phyloP scores from a whole-genome alignment of 2,329 filamentous ascomycete species.

The Arthrobotrys entomopaga region DNA sequence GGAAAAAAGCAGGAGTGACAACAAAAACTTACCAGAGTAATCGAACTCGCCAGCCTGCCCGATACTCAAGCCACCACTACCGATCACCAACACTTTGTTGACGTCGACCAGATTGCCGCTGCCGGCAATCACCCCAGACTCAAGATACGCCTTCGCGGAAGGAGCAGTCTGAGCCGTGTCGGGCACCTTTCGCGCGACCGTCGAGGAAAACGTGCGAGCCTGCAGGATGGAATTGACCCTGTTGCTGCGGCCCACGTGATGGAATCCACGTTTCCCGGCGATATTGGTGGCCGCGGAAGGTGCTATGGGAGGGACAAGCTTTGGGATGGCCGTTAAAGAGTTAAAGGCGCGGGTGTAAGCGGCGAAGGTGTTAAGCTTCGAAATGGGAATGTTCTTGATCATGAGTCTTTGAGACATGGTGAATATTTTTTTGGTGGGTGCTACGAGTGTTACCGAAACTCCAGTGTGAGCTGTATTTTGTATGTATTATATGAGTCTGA shows the following conservation, averaged over 20 bases:
- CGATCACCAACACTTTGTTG: constrained; percentile 97
- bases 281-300: constrained; percentile 52
- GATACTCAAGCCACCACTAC: constrained; percentile 93
- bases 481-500: neutral
- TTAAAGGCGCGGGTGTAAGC: constrained; percentile 53
- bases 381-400: constrained; percentile 49
- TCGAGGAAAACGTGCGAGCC: constrained; percentile 55
- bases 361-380: constrained; percentile 56
- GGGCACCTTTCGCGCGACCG: constrained; percentile 54
- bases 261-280: constrained; percentile 43
- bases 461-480: constrained; percentile 26
- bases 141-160: constrained; percentile 79
- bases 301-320: constrained; percentile 53
- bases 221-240: constrained; percentile 53
- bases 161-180: constrained; percentile 45
- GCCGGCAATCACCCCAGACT: constrained; percentile 84
- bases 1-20: neutral
- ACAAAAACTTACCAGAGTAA: constrained; percentile 80
- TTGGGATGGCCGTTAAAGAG: constrained; percentile 52
- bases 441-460: constrained; percentile 46
- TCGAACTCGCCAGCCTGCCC: constrained; percentile 98
- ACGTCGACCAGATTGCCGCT: constrained; percentile 82
- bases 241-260: constrained; percentile 11
- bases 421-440: constrained; percentile 16
- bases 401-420: constrained; percentile 53